A percentile compares a stretch with the other conserved stretches of the same genome.
Conservation (phyloP, 1,139 yeast species). For the Saccharomyces hybrid region DNA sequence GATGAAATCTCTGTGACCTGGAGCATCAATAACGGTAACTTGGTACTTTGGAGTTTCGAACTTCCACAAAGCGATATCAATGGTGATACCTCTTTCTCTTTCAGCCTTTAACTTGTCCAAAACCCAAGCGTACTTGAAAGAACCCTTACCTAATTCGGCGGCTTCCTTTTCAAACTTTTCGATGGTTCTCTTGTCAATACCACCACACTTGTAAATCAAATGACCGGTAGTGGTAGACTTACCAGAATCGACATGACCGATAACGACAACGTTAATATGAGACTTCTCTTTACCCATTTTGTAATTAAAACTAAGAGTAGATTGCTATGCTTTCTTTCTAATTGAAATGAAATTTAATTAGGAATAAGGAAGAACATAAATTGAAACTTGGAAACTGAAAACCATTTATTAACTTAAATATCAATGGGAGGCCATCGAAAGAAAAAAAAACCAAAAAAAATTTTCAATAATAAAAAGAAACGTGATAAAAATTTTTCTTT, state of each 20-base stretch:
- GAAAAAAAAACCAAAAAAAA: neutral
- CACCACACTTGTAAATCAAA: slow-evolving; percentile 91
- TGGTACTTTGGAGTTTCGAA: slow-evolving; percentile 93
- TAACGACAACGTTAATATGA: slow-evolving; percentile 97
- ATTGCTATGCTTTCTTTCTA: neutral
- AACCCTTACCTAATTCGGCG: slow-evolving; percentile 96
- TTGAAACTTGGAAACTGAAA: neutral
- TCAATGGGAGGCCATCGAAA: slow-evolving; percentile 1
- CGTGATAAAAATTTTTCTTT: neutral
- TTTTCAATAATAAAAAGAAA: slow-evolving; percentile 3
- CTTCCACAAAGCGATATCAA: slow-evolving; percentile 91
- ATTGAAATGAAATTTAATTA: too few species aligned
- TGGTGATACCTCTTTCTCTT: slow-evolving; percentile 96
- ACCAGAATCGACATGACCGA: slow-evolving; percentile 99
- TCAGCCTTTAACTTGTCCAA: slow-evolving; percentile 93
- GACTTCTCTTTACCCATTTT: slow-evolving; percentile 74
- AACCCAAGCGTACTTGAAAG: slow-evolving; percentile 98
- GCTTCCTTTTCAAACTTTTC: slow-evolving; percentile 99
- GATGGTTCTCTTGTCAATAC: slow-evolving; percentile 93
- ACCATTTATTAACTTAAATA: neutral
- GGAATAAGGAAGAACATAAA: too few species aligned
- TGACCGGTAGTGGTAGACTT: slow-evolving; percentile 98
- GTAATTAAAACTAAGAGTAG: neutral
- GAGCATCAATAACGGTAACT: slow-evolving; percentile 90
- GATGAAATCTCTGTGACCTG: slow-evolving; percentile 97